Percentiles rank a stretch among this genome's conserved stretches.
These are phyloP conservation scores for Penicillium ochrochloron DNA, from an alignment of 495 filamentous ascomycete species.

Conservation along the genomic window DNA sequence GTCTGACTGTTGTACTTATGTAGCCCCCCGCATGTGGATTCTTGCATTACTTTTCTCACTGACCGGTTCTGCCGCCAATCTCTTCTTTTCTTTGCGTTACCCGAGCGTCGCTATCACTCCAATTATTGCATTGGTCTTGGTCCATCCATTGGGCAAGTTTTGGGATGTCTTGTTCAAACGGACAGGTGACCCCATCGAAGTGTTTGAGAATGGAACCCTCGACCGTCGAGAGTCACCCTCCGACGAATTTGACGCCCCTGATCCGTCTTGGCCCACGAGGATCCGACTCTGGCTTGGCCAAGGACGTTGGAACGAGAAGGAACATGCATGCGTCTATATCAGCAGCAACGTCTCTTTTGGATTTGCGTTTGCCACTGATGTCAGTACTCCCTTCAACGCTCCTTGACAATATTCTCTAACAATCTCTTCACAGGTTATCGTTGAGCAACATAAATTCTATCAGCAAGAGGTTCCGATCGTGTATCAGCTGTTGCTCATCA, in stretches of 20 bases:
- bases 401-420: neutral
- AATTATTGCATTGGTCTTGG: constrained; percentile 79
- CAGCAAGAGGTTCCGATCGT: constrained; percentile 71
- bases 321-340: constrained; percentile 85
- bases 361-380: constrained; percentile 70
- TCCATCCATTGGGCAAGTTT: constrained; percentile 76
- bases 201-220: constrained; percentile 49
- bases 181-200: constrained; percentile 57
- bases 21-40: constrained; percentile 80
- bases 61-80: constrained; percentile 79
- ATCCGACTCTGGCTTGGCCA: constrained; percentile 76
- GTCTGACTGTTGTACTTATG: neutral
- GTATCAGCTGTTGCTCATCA: constrained; percentile 80
- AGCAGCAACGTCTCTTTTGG: constrained; percentile 91
- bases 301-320: constrained; percentile 83
- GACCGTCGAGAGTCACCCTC: constrained; percentile 28
- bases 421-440: constrained; percentile 52
- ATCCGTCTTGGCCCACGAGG: constrained; percentile 14
- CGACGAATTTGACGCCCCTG: constrained; percentile 21
- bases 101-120: constrained; percentile 86
- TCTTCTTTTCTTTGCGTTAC: constrained; percentile 85
- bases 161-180: constrained; percentile 76
- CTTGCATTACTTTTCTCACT: constrained; percentile 77
- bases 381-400: constrained; percentile 32
- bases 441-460: constrained; percentile 87